Evolutionary conservation across 176 grass and related monocot species (phyloP), one percentile per base, ranked within the genome.

Genomic region (Pontederia crassipes): DNA sequence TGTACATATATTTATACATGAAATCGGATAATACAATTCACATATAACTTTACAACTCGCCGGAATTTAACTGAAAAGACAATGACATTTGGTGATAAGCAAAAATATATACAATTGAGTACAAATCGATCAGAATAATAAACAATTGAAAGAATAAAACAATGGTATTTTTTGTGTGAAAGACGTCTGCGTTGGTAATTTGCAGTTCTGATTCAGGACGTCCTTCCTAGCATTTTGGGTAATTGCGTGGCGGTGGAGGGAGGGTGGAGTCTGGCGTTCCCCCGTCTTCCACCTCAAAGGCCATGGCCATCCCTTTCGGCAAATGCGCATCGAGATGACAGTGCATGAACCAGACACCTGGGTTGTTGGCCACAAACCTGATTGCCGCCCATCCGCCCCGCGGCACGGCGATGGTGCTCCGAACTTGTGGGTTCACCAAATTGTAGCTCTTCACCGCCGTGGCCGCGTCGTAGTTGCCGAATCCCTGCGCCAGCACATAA

Each of bases 261-360:
- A 78, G 75, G 2, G 2, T 78, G 1, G 59, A 61, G 1, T 78
- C 75, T 2, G 67, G 59, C 1, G 67, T 78, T n/a, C 67, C 55
- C 8, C 75, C 75, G 4, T 71, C 64, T 27, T 64, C 75, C 6
- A 78, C 75, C 6, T 24, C 46, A 47, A 78, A 58, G 12, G 45
- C 67, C 2, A 59, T 49, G 3, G 66, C 75, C 77, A 80, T 48
- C 35, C 77, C 77, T 56, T 60, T 67, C 0, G 52, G 5, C 11
- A 57, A 54, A 50, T 79, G 77, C 5, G 67, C 72, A 28, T 79
- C 77, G 0, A 74, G 59, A 55, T 74, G 77, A 35, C 77, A 79
- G 51, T 78, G 75, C 24, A 78, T 4, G 54, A 40, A 64, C 75
- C 75, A 78, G 16, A 62, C 9, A 32, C 77, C 70, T 66, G 62